phyloP scores from a whole-genome alignment of 352 stramenopile species.

The Phytopythium chamaehyphon region DNA sequence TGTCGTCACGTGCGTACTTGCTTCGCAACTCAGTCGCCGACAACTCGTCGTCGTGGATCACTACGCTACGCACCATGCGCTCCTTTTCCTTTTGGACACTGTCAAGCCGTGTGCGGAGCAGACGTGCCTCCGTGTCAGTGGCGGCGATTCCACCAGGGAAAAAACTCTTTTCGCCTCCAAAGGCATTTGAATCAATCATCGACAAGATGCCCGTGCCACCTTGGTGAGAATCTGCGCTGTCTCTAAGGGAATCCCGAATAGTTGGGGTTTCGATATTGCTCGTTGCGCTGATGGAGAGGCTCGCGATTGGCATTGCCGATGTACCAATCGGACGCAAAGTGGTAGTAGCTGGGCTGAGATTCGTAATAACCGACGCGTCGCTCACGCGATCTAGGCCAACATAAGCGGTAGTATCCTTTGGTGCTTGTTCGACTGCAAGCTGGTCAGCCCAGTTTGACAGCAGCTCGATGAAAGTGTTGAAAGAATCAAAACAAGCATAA shows the following conservation, averaged over 20 bases:
- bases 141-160: constrained; percentile 55
- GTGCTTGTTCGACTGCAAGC: constrained; percentile 55
- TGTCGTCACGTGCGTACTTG: constrained; percentile 43
- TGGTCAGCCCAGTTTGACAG: constrained; percentile 69
- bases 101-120: constrained; percentile 69
- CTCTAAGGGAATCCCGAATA: not conserved
- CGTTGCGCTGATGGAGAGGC: not conserved
- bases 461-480: constrained; percentile 80
- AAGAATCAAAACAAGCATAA: constrained; percentile 88
- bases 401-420: constrained; percentile 70
- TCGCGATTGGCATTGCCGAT: not conserved
- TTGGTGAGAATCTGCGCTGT: not conserved
- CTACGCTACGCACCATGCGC: constrained; percentile 36
- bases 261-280: not conserved
- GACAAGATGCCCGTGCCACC: constrained; percentile 49
- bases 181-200: constrained; percentile 80
- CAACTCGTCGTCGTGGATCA: constrained; percentile 47
- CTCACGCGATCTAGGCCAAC: constrained; percentile 63
- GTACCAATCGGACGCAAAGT: constrained; percentile 20
- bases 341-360: constrained; percentile 35
- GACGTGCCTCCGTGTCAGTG: constrained; percentile 79
- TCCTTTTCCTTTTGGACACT: constrained; percentile 77
- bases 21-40: constrained; percentile 47
- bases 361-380: constrained; percentile 75
- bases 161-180: constrained; percentile 58